Conservation (phyloP, 139 green algal genomes). For the Chlorella sp. region DNA sequence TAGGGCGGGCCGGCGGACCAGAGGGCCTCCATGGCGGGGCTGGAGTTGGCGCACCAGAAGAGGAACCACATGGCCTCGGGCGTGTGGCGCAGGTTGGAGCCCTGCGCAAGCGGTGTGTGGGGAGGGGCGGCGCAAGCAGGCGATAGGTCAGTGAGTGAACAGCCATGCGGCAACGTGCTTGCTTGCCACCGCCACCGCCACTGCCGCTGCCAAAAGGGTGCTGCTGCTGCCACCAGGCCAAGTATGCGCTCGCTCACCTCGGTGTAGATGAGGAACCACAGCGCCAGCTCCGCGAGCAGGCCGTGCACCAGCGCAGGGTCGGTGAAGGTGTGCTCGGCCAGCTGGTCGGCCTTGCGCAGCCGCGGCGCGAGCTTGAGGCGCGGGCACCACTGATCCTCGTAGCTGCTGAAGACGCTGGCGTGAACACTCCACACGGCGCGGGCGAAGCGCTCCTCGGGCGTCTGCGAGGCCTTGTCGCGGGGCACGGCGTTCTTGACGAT, state of each 20-base stretch:
- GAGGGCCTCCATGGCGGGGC: constrained; percentile 17
- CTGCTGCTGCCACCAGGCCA: too few species aligned
- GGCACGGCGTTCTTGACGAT: constrained; percentile 61
- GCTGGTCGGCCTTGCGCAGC: background rate
- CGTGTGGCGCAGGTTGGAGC: constrained; percentile 35
- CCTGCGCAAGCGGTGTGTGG: too few species aligned
- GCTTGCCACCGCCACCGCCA: too few species aligned
- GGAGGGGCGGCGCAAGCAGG: too few species aligned
- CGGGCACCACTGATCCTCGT: constrained; percentile 28
- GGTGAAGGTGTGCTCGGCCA: background rate
- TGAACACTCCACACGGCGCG: constrained; percentile 50
- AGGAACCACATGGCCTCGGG: constrained; percentile 78
- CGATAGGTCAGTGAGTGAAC: too few species aligned
- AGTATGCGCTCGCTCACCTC: too few species aligned
- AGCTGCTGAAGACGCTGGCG: constrained; percentile 47
- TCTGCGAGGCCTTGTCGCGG: constrained; percentile 6
- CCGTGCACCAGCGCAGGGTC: constrained; percentile 22
- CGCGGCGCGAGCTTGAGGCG: constrained; percentile 3
- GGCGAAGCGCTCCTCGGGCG: constrained; percentile 27
- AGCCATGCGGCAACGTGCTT: too few species aligned
- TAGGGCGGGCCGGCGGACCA: constrained; percentile 21
- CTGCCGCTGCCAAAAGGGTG: too few species aligned
- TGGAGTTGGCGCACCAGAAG: constrained; percentile 39
- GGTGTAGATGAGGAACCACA: constrained; percentile 81
- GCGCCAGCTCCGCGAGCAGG: constrained; percentile 47